phyloP scores from a whole-genome alignment of 202 grass and related monocot species.

The Musa balbisiana region DNA sequence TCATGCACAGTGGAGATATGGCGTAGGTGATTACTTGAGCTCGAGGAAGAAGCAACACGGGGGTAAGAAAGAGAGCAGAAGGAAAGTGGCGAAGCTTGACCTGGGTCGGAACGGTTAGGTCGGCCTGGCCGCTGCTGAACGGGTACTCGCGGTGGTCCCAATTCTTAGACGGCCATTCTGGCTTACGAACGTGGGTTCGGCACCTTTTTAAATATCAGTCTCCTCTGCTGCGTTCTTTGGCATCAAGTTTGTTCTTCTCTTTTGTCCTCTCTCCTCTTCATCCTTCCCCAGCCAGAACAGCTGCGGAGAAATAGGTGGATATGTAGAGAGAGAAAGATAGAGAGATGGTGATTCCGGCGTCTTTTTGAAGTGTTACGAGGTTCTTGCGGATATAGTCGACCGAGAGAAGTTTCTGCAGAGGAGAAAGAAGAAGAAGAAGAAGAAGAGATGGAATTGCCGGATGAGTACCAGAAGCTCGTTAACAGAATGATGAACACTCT shows the following conservation, averaged over 20 bases:
- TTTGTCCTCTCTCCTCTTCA: neutral
- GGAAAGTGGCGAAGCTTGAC: neutral
- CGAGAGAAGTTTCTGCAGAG: no score
- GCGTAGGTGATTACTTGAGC: neutral
- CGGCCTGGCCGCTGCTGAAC: neutral
- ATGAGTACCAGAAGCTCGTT: conserved; percentile 14
- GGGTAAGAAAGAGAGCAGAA: neutral
- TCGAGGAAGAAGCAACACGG: neutral
- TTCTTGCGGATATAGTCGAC: neutral
- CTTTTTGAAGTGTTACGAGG: neutral
- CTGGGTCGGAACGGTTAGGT: neutral
- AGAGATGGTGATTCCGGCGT: neutral
- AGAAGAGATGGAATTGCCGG: neutral
- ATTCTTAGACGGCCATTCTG: neutral
- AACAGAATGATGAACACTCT: conserved; percentile 8
- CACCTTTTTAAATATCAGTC: neutral
- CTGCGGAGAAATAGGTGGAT: neutral
- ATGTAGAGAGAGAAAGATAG: neutral
- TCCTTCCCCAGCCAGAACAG: no score
- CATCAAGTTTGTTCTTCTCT: neutral
- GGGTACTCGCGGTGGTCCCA: neutral
- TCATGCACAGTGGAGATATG: neutral
- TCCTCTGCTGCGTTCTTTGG: neutral
- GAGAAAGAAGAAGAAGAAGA: no score
- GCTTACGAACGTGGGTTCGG: neutral